A percentile compares a stretch with the other conserved stretches of the same genome.
These are phyloP conservation scores for Cardamine chenopodiifolia DNA, from an alignment of 345 rosid species.

Conservation along the genomic window DNA sequence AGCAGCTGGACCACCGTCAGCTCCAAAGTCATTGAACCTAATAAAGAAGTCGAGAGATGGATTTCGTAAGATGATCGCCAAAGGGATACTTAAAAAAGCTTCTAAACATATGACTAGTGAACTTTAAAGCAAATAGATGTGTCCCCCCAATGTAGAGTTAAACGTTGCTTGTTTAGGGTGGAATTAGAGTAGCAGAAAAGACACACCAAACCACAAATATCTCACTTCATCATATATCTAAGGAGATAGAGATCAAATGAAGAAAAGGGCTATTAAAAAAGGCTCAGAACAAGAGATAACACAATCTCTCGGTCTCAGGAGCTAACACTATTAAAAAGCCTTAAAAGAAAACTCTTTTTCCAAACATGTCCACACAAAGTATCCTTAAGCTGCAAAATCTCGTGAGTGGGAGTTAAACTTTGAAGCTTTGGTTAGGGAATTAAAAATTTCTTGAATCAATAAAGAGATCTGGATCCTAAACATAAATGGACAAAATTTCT, in stretches of 20 bases:
- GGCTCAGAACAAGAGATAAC: not conserved
- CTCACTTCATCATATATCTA: not conserved
- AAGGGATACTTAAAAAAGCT: not conserved
- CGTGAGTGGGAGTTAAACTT: not conserved
- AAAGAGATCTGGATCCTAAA: constrained; percentile 16
- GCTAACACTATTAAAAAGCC: not conserved
- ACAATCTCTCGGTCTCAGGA: not conserved
- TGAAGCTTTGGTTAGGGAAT: not conserved
- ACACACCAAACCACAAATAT: not conserved
- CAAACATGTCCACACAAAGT: not conserved
- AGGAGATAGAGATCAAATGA: not conserved
- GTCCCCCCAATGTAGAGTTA: not conserved
- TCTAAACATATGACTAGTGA: not conserved
- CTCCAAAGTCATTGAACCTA: constrained; percentile 65
- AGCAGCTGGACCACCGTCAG: constrained; percentile 87
- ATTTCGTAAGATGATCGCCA: not conserved
- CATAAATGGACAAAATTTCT: not conserved
- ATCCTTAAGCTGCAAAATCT: not conserved
- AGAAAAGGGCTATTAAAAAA: not conserved
- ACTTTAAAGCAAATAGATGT: not conserved
- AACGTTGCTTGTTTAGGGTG: not conserved
- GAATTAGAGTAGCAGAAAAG: not conserved
- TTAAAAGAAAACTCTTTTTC: not conserved
- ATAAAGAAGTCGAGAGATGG: not conserved
- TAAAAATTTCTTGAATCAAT: not conserved